A percentile compares a stretch with the other conserved stretches of the same genome.
Conservation (phyloP, 805 yeast species). For the Brettanomyces sp. region DNA sequence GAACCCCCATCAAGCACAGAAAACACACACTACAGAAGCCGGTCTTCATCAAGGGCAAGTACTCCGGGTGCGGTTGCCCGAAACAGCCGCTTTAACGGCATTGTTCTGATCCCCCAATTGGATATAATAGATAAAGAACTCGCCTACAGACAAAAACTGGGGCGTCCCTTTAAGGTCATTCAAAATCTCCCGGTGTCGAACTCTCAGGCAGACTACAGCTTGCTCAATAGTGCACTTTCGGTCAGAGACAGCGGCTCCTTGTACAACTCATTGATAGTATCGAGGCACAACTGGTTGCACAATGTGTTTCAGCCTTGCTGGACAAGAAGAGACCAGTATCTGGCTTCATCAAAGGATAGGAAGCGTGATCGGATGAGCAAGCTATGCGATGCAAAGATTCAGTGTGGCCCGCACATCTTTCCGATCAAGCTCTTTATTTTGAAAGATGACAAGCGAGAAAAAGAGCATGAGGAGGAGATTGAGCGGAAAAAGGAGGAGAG, state of each 20-base stretch:
- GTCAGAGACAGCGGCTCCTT: constrained; percentile 66
- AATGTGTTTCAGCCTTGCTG: constrained; percentile 72
- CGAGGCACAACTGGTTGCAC: constrained; percentile 60
- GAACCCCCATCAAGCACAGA: no score
- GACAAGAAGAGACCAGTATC: constrained; percentile 42
- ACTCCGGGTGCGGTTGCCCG: background rate
- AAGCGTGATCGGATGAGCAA: constrained; percentile 81
- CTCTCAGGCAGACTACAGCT: constrained; percentile 53
- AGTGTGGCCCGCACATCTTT: constrained; percentile 77
- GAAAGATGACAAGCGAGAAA: constrained; percentile 66
- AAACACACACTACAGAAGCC: no score
- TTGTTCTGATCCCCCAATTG: constrained; percentile 20
- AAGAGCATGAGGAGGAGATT: constrained; percentile 23
- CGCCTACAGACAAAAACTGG: constrained; percentile 20
- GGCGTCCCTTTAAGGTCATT: constrained; percentile 56
- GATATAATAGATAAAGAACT: constrained; percentile 23
- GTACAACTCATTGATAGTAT: constrained; percentile 61
- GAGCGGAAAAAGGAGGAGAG: constrained; percentile 22
- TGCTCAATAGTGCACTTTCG: constrained; percentile 56
- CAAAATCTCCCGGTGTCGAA: constrained; percentile 61
- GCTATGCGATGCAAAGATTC: constrained; percentile 64
- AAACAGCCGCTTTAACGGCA: constrained; percentile 14
- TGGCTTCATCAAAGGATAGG: constrained; percentile 33
- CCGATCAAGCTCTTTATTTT: constrained; percentile 73
- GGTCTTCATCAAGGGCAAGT: no score